Evolutionary conservation across 177 flowering plant genomes (phyloP).

Genomic region (Vitis hybrid): DNA sequence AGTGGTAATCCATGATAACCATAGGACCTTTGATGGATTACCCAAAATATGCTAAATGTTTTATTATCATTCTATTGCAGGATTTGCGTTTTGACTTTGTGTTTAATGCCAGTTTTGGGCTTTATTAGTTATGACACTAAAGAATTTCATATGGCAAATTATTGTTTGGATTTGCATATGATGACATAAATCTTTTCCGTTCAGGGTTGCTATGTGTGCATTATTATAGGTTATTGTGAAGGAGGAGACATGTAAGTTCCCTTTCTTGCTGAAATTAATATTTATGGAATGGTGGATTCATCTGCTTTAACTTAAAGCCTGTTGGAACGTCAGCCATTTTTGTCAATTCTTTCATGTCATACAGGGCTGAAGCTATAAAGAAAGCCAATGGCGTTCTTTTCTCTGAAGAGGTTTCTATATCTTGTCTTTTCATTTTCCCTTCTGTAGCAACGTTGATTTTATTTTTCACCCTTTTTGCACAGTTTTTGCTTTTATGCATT

Average conservation of each 20-base stretch:
- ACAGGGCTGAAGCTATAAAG: constrained; percentile 86
- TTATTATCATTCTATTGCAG: too few species aligned
- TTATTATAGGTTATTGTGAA: constrained; percentile 90
- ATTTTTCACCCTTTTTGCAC: neutral
- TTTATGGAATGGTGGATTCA: constrained; percentile 3
- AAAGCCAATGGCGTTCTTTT: constrained; percentile 70
- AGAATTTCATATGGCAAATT: too few species aligned
- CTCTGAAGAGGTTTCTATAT: constrained; percentile 73
- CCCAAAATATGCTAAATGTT: too few species aligned
- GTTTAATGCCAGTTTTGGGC: neutral
- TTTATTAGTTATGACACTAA: neutral
- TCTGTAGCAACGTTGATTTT: neutral
- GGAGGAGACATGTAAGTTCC: constrained; percentile 94
- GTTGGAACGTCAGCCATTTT: neutral
- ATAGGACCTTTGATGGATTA: too few species aligned
- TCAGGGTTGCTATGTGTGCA: constrained; percentile 97
- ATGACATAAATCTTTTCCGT: constrained; percentile 12
- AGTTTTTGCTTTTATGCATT: neutral
- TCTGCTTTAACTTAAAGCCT: constrained; percentile 4
- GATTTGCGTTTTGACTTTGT: neutral
- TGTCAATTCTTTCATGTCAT: constrained; percentile 14
- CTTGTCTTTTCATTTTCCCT: neutral
- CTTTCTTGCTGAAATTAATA: constrained; percentile 10
- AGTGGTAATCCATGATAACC: too few species aligned
- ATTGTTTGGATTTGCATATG: neutral